phyloP scores from a whole-genome alignment of 306 rosid species.

The Cucumis melo region DNA sequence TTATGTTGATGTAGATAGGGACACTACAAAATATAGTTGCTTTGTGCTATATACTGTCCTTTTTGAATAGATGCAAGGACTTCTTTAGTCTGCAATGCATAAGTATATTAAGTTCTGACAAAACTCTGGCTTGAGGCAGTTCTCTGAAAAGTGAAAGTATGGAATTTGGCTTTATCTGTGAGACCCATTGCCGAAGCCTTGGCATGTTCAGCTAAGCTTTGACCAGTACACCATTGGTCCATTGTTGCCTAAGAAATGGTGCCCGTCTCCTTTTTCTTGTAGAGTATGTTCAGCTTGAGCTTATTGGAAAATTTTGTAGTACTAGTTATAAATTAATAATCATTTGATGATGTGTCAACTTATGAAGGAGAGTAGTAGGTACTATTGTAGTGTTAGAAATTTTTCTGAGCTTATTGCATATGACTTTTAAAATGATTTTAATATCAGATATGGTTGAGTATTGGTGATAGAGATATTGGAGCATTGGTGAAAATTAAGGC shows the following conservation, averaged over 20 bases:
- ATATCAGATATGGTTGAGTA: neutral
- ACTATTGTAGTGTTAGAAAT: no score
- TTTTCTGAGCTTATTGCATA: neutral
- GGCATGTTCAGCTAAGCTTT: neutral
- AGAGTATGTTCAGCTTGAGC: neutral
- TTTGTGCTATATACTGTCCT: neutral
- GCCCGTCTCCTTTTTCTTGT: neutral
- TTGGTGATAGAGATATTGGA: neutral
- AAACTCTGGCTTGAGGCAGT: neutral
- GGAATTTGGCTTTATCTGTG: neutral
- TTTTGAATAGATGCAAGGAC: neutral
- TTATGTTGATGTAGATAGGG: neutral
- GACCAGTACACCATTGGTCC: neutral
- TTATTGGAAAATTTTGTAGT: neutral
- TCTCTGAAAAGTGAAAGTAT: neutral
- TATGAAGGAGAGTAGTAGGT: no score
- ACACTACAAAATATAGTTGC: neutral
- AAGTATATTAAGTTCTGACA: neutral
- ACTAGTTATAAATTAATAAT: no score
- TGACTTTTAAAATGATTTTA: neutral
- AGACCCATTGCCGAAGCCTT: neutral
- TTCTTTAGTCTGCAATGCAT: neutral
- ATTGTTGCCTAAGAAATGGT: neutral
- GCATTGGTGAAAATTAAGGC: neutral
- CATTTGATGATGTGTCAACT: no score